Conservation (phyloP, 352 stramenopile genomes). For the Aphanomyces cochlioides region DNA sequence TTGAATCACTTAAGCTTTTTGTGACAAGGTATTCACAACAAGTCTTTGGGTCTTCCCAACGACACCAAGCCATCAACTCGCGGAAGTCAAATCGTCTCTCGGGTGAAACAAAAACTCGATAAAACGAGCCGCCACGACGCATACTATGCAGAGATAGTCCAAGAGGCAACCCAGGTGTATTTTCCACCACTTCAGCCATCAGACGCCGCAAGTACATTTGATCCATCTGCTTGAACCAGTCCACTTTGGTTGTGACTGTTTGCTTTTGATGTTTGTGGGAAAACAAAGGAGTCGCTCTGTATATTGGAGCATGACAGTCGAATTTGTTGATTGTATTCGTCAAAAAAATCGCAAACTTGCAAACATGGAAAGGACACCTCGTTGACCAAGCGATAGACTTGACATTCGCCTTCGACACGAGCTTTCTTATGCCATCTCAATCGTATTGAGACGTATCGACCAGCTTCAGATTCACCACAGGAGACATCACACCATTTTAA, state of each 20-base stretch:
- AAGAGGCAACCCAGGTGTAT: not conserved
- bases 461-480: not conserved
- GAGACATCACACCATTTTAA: constrained; percentile 2
- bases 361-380: not conserved
- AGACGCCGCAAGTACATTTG: not conserved
- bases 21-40: constrained; percentile 10
- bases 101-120: not conserved
- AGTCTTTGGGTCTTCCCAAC: not conserved
- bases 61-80: constrained; percentile 7
- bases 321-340: not conserved
- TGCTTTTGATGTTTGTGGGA: not conserved
- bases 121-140: constrained; percentile 13
- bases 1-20: not conserved
- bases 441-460: not conserved
- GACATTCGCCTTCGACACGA: not conserved
- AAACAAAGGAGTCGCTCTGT: not conserved
- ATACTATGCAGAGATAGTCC: constrained; percentile 1
- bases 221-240: not conserved
- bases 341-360: not conserved
- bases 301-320: not conserved
- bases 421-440: not conserved
- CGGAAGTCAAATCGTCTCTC: not conserved
- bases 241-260: not conserved
- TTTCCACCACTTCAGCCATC: too few relatives aligned
- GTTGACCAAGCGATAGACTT: not conserved